Evolutionary conservation across 2,329 filamentous ascomycete species (phyloP).

Genomic region (Paraconiothyrium sp.): DNA sequence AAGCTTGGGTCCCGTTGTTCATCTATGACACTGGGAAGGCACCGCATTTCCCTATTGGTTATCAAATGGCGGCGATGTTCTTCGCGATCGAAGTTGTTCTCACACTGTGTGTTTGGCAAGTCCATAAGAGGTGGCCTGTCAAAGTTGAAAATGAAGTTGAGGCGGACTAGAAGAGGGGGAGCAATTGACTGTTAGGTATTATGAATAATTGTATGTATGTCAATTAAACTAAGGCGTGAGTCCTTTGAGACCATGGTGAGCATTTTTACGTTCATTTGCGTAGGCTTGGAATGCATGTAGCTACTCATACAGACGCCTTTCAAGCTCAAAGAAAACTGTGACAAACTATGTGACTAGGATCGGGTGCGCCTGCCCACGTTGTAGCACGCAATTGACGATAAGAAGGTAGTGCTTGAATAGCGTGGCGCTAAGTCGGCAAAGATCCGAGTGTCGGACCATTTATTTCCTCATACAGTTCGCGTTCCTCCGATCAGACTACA

Average conservation of each 20-base stretch:
- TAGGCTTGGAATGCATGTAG: too few relatives aligned
- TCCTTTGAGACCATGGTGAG: too few relatives aligned
- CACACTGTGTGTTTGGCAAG: conserved; percentile 18
- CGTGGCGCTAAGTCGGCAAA: background rate
- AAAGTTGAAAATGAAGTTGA: conserved; percentile 6
- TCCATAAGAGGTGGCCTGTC: conserved; percentile 5
- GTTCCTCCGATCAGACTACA: background rate
- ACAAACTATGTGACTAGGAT: background rate
- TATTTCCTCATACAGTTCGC: background rate
- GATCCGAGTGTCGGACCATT: background rate
- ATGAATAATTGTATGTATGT: background rate
- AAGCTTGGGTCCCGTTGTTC: conserved; percentile 29
- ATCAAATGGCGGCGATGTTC: conserved; percentile 39
- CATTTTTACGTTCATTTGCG: too few relatives aligned
- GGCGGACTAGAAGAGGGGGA: background rate
- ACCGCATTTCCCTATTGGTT: conserved; percentile 33
- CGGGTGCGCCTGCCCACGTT: background rate
- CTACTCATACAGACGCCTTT: too few relatives aligned
- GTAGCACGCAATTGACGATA: conserved; percentile 6
- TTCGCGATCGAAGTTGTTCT: conserved; percentile 32
- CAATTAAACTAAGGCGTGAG: background rate
- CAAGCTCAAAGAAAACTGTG: too few relatives aligned
- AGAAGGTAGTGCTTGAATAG: background rate
- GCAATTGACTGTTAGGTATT: background rate
- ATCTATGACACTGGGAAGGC: conserved; percentile 27